phyloP scores from a whole-genome alignment of 2,329 filamentous ascomycete genomes.

The Pseudocercospora cruenta region DNA sequence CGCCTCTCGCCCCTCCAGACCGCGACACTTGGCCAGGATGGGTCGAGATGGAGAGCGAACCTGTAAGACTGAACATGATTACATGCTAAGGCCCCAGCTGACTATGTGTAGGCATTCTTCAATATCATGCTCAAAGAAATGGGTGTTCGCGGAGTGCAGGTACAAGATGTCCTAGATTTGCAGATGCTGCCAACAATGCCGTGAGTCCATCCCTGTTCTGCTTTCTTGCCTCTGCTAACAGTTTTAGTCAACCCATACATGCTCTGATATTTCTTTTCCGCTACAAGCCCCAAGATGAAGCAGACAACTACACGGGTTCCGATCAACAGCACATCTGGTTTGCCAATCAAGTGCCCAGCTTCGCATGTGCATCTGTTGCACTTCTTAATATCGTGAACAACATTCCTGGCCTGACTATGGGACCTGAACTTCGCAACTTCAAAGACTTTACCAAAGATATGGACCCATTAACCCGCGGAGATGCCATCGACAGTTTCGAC shows the following conservation, averaged over 20 bases:
- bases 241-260: constrained; percentile 66
- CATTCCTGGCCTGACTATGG: constrained; percentile 66
- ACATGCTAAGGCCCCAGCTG: constrained; percentile 9
- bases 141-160: constrained; percentile 72
- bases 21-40: constrained; percentile 69
- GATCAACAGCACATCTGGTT: constrained; percentile 78
- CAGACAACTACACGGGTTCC: constrained; percentile 50
- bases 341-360: constrained; percentile 84
- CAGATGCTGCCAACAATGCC: constrained; percentile 61
- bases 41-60: constrained; percentile 88
- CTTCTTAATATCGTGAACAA: constrained; percentile 95
- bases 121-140: constrained; percentile 80
- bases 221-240: constrained; percentile 31
- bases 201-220: constrained; percentile 7
- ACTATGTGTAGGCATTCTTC: constrained; percentile 69
- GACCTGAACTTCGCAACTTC: constrained; percentile 71
- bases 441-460: constrained; percentile 71
- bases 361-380: constrained; percentile 90
- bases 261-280: constrained; percentile 89
- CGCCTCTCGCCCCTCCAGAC: constrained; percentile 48
- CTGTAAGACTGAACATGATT: constrained; percentile 56
- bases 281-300: constrained; percentile 56
- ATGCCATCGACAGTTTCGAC: constrained; percentile 72
- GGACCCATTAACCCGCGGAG: constrained; percentile 72
- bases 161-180: constrained; percentile 75